Evolutionary conservation across 208 protist species (phyloP), one percentile per base, ranked within the genome.

Genomic region (Porcisia deanei): DNA sequence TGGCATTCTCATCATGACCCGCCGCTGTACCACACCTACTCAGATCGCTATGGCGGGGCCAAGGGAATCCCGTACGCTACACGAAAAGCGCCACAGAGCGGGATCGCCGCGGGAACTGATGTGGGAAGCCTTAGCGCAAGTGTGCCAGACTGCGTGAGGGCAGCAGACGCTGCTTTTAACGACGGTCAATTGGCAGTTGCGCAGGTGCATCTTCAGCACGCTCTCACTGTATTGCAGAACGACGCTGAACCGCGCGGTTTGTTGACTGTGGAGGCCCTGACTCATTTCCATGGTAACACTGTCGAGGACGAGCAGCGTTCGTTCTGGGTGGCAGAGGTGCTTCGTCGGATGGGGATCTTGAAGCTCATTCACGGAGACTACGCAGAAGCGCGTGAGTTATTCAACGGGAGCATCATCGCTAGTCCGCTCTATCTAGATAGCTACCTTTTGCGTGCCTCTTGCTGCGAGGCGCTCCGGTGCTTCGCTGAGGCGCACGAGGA

Each of bases 21-120:
- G 22, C 88, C 90, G 52, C 76, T 92, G 25, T 95, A 94, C 80
- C 91, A 93, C 81, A 90, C 88, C 39, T 92, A 88, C 59, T 94
- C 88, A 10, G 84, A 94, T 47, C 87, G 89, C 65, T 93, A 93
- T 73, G 89, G 89, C 60, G 86, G 89, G 4, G 88, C 81, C 16
- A 80, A 84, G 6, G 85, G 87, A 25, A 81, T 91, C 43, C 86
- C 91, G 18, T 92, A 92, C 69, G 86, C 91, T 47, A 76, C 87
- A 0, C 89, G 90, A 7, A 85, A 79, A 22, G 76, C 84, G 20
- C 73, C 71, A 9, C 86, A 73, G 57, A 52, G 75, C 49, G 83
- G 88, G 22, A 22, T 83, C 14, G 45, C 54, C 16, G 16, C 68
- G 10, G 57, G 52, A 8, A 22, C 66, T 18, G 71, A 49, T 7